Evolutionary conservation across 352 stramenopile species (phyloP), one percentile per base, ranked within the genome.

Genomic region (Thalassiosira exigua): DNA sequence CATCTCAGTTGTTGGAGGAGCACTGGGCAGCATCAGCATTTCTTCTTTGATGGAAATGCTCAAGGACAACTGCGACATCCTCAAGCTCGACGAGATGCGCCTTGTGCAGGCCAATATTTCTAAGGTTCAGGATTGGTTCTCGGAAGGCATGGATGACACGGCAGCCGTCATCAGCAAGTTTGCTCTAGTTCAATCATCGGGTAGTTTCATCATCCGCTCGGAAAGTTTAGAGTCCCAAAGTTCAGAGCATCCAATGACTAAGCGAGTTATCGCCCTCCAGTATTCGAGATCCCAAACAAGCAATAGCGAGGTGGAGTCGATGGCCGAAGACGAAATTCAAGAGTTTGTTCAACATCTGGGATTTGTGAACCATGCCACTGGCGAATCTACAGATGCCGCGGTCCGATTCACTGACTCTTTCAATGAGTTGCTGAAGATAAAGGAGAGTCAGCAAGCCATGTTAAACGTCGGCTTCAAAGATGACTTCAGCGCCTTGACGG

Each of bases 331-430:
- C 17, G 65, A 88, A 32, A 57, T 88, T 14, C 44, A 71, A 44
- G 67, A 81, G 36, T 81, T 88, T 68, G 41, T 85, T 17, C 71
- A 76, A 60, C 53, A 82, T 48, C 69, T 88, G 36, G 73, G 78
- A 3, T 88, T 88, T 71, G 51, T 85, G 39, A 69, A 79, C 30
- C 67, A 84, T 30, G 67, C 77, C 12, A 62, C n/a, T 30, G 69
- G 87, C 7, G 53, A 68, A 4, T 39, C 51, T 36, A 46, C 36
- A n/a, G 41, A 59, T 3, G 48, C 54, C 42, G 51, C 69, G 27
- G 21, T 33, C 33, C 54, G 19, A 14, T 87, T 85, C 33, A 56
- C 83, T 22, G 32, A 44, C 14, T 41, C 44, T 12, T 79, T 76
- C 26, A 41, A 57, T 1, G 14, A 67, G 17, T 39, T 80, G 29